Evolutionary conservation across 2,329 filamentous ascomycete genomes (phyloP).

Genomic region (Apiospora pterosperma): DNA sequence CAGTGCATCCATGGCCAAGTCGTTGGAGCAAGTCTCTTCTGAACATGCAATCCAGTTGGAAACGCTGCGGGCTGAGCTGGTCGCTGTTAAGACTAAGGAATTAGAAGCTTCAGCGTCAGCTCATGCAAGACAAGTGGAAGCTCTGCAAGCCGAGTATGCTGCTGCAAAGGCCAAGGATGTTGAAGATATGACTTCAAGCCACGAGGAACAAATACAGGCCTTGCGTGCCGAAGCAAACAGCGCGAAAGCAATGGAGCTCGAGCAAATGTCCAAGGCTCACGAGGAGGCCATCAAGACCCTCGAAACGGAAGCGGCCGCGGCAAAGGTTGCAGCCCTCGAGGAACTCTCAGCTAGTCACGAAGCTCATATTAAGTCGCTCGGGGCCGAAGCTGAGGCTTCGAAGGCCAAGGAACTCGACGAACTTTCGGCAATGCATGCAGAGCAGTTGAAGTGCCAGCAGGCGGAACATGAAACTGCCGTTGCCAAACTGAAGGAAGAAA

Average conservation of each 20-base stretch:
- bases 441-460: slow-evolving; percentile 6
- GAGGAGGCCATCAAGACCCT: slow-evolving; percentile 12
- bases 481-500: slow-evolving; percentile 13
- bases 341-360: slow-evolving; percentile 17
- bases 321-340: slow-evolving; percentile 14
- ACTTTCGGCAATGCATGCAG: slow-evolving; percentile 9
- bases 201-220: slow-evolving; percentile 9
- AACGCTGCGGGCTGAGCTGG: slow-evolving; percentile 13
- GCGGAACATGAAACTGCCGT: slow-evolving; percentile 11
- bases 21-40: slow-evolving; percentile 10
- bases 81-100: slow-evolving; percentile 10
- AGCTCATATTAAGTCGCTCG: slow-evolving; percentile 12
- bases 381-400: slow-evolving; percentile 12
- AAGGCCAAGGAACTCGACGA: slow-evolving; percentile 14
- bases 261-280: slow-evolving; percentile 11
- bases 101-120: slow-evolving; percentile 11
- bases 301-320: slow-evolving; percentile 5
- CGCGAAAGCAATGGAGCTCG: slow-evolving; percentile 12
- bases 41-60: slow-evolving; percentile 14
- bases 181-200: slow-evolving; percentile 1
- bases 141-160: slow-evolving; percentile 7
- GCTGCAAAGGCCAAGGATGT: slow-evolving; percentile 11
- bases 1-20: slow-evolving; percentile 14
- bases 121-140: slow-evolving; percentile 9
- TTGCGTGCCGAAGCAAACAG: slow-evolving; percentile 12